Base-by-base conservation (phyloP, 495 filamentous ascomycete species). In the Evansstolkia leycettana region DNA sequence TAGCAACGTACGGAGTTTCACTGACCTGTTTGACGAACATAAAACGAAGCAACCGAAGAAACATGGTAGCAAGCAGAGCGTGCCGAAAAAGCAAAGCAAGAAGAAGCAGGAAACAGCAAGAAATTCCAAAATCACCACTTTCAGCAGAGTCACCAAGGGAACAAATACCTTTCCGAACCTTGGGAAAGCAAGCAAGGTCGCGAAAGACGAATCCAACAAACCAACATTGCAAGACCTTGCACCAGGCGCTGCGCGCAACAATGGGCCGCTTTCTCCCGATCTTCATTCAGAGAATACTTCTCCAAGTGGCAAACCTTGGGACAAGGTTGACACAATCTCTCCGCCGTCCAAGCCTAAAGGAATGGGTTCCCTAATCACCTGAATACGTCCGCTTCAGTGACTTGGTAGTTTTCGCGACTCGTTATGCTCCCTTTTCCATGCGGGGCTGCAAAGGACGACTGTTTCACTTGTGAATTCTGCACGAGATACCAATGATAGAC, bases 401-500 rank as follows among this genome's bases (percentile, higher is more conserved):
- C 5, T 23, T 23, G 20, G 20, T 23, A 9, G 20, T 9, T 23
- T 23, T 23, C 20, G n/a, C n/a, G n/a, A n/a, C 9, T 23, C 9
- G 4, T 5, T 23, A 23, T 9, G 20, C 5, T 23, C 9, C 5
- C 4, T 23, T 23, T 9, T 4, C 20, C 9, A 23, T 23, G 4
- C 9, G 5, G 4, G 20, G 20, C 20, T 9, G 20, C 20, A 9
- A 4, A 9, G 9, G 9, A 9, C 4, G 5, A 23, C 20, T 4
- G 20, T 5, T 23, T 5, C 20, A 9, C 20, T 23, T 23, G 20
- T 23, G 16, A 24, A 36, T 47, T 47, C 42, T 42, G 33, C 40
- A 46, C n/a, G 43, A 54, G 61, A 65, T 65, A 63, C 58, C 61
- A 63, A 42, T 39, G 58, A 61, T 65, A 65, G 58, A 65, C 43